Evolutionary conservation across 768 basidiomycete genomes (phyloP), one percentile per base, ranked within the genome.

Genomic region (Lactifluus volemus): DNA sequence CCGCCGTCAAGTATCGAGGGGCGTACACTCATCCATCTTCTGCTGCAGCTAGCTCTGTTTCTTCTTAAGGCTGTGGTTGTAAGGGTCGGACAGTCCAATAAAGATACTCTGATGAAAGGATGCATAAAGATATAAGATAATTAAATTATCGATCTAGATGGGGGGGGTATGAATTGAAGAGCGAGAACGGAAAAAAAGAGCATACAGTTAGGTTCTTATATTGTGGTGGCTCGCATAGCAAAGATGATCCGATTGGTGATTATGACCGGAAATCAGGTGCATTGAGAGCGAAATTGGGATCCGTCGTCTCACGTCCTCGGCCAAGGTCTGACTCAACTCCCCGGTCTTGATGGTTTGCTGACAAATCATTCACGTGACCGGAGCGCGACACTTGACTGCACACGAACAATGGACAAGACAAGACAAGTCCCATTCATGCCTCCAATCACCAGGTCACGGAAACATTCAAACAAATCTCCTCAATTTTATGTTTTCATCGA

Each of bases 11-110:
- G 55, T 0, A 53, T 50, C 49, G 53, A 68, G 14, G 79, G 79
- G 2, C 76, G 73, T 19, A 77, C 78, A 67, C 79, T 81, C 79
- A 81, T 80, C 65, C 69, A 72, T 64, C 80, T 71, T 41, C 69
- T 65, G 29, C 29, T 4, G 32, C 32, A 34, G 32, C 32, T 11
- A 48, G 17, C 42, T 21, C 38, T 9, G 11, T 30, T 15, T 9
- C 17, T 41, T 25, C 25, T 49, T 11, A 30, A 11, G 48, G 21
- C 39, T 7, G n/a, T 38, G 5, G 7, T 21, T 38, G 25, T 42
- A 17, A 53, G 39, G 45, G 47, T 44, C n/a, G 39, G 6, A 21
- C 25, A 12, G 9, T 39, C 15, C 29, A 32, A 48, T 17, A 14
- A 5, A 12, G 41, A 53, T 58, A 25, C 5, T 42, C 32, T 58